Base-by-base conservation (phyloP, 768 basidiomycete species). In the Crucibulum laeve region DNA sequence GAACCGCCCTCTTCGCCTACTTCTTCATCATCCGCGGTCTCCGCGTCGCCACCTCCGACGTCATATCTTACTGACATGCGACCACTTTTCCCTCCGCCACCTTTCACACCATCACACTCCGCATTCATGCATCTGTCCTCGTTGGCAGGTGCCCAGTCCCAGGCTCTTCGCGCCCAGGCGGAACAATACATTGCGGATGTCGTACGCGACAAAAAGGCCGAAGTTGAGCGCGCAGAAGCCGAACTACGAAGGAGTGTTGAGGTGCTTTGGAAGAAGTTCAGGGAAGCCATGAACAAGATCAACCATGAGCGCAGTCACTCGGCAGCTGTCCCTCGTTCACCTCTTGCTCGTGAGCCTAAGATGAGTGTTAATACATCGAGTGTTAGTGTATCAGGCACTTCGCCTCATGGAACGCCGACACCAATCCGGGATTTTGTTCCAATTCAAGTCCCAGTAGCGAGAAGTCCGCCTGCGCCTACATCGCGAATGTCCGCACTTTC, bases 81-180 rank as follows among this genome's bases (percentile, higher is more conserved):
- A 28, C 73, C 82, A 4, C 62, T 90, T 28, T 84, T 88, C 57
- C 78, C 80, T 21, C 87, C 87, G 14, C 78, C 83, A 17, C 87
- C 88, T 14, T 90, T 86, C 61, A 77, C 83, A 0, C 82, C 88
- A 5, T 79, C 82, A 14, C 84, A 91, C 52, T 79, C 80, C 5
- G 76, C 80, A 32, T 91, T 90, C 55, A 48, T 68, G 33, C 80
- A 86, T 57, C 68, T 91, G 24, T 71, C 82, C 13, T 67, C 73
- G 18, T 54, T 80, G 38, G 87, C 88, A 11, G 57, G 64, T 19
- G 60, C 70, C 25, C 65, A 74, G 52, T 86, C 85, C 0, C 65
- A 79, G 30, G 67, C 63, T 40, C 58, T 79, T 39, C 76, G 86
- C 47, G 60, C 68, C 22, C 59, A 65, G 38, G 82, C 82, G 11